Conservation (phyloP, 129 eudicot species). For the Apium graveolens region DNA sequence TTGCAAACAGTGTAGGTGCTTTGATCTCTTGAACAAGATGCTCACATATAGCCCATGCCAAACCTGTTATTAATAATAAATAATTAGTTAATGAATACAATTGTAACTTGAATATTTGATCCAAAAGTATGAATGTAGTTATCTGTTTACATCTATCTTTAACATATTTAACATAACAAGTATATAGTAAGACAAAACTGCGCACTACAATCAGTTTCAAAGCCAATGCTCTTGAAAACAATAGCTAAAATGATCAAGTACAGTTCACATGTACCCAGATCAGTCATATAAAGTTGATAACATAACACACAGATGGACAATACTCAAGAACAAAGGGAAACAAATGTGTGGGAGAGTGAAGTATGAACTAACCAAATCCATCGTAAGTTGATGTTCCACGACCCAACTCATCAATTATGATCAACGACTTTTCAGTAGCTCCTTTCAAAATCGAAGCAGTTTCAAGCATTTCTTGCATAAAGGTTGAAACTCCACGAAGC, state of each 20-base stretch:
- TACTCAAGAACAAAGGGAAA: neutral
- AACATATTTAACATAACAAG: neutral
- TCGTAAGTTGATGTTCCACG: slow-evolving; percentile 99
- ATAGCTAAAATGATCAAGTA: neutral
- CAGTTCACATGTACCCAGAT: neutral
- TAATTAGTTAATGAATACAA: neutral
- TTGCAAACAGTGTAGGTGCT: slow-evolving; percentile 96
- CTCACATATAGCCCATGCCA: slow-evolving; percentile 99
- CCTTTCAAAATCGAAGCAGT: slow-evolving; percentile 97
- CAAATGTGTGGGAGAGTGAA: neutral
- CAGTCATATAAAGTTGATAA: neutral
- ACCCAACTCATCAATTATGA: slow-evolving; percentile 89
- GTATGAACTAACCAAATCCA: slow-evolving; percentile 76
- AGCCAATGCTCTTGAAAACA: neutral
- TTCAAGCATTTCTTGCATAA: slow-evolving; percentile 99
- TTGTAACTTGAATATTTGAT: neutral
- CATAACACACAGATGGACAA: neutral
- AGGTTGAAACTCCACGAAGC: slow-evolving; percentile 98
- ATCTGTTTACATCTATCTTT: neutral
- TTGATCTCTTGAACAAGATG: slow-evolving; percentile 82
- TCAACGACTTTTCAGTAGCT: slow-evolving; percentile 81
- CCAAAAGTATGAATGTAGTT: neutral
- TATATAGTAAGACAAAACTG: neutral
- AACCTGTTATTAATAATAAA: slow-evolving; percentile 44
- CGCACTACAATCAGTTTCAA: neutral